Conservation (phyloP, 345 rosid species). For the Hibiscus trionum region DNA sequence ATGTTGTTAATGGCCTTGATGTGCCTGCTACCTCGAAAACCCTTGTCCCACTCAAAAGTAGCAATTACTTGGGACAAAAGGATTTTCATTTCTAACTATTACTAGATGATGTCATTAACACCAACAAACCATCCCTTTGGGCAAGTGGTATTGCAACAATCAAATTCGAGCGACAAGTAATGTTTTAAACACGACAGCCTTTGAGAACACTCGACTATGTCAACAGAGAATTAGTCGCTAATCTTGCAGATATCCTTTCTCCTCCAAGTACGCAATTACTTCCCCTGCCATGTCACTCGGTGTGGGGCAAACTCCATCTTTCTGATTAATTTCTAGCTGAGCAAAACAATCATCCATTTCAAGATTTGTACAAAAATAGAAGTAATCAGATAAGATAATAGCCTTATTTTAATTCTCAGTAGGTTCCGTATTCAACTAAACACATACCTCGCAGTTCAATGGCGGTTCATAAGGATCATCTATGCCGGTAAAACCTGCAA, state of each 20-base stretch:
- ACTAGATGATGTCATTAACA: background rate
- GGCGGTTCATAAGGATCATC: conserved; percentile 95
- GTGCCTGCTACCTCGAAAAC: background rate
- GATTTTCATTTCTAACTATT: background rate
- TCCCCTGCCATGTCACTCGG: conserved; percentile 67
- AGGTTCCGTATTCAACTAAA: background rate
- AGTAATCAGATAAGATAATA: background rate
- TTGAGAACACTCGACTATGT: background rate
- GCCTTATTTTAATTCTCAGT: background rate
- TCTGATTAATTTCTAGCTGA: conserved; percentile 66
- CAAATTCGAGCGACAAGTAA: background rate
- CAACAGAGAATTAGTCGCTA: conserved; percentile 10
- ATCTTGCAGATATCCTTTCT: conserved; percentile 59
- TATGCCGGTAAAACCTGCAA: conserved; percentile 85
- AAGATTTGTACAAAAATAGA: background rate
- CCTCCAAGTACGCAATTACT: conserved; percentile 62
- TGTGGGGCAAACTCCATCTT: conserved; percentile 59
- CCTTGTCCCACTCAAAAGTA: background rate
- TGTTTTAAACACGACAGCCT: background rate
- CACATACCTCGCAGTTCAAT: conserved; percentile 64
- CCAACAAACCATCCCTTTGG: background rate
- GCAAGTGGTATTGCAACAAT: background rate
- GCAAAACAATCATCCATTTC: background rate
- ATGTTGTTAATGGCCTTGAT: background rate
- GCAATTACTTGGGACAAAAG: background rate